These are phyloP conservation scores for Adansonia digitata DNA, from an alignment of 345 rosid species.

Conservation along the genomic window DNA sequence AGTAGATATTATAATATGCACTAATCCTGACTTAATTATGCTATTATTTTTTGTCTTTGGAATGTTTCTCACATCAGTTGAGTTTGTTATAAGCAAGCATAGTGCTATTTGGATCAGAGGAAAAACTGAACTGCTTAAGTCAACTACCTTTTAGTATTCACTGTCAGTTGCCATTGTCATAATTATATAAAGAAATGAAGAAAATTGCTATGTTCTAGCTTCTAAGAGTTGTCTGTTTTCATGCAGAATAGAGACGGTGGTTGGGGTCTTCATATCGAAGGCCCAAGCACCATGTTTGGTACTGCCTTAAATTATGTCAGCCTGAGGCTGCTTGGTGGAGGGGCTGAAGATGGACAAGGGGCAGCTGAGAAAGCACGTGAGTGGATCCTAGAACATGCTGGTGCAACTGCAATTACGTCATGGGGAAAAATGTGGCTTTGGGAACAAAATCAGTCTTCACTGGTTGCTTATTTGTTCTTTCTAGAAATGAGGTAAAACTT, in stretches of 20 bases:
- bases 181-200: background rate
- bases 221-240: background rate
- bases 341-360: constrained; percentile 71
- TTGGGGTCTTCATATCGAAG: constrained; percentile 98
- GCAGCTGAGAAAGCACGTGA: constrained; percentile 67
- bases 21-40: background rate
- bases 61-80: constrained; percentile 1
- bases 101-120: background rate
- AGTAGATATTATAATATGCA: background rate
- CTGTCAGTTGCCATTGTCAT: background rate
- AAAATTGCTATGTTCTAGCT: background rate
- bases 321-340: constrained; percentile 92
- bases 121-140: background rate
- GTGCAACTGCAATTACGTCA: constrained; percentile 85
- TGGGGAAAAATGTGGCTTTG: constrained; percentile 99
- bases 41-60: background rate
- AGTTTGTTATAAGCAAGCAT: background rate
- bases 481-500: background rate
- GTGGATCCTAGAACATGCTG: constrained; percentile 88
- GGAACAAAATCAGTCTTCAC: constrained; percentile 41
- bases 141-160: background rate
- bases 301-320: constrained; percentile 74
- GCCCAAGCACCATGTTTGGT: constrained; percentile 98
- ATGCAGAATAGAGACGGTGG: constrained; percentile 94
- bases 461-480: constrained; percentile 7